Evolutionary conservation across 202 grass and related monocot genomes (phyloP).

Genomic region (Thinopyrum obtusiflorum): DNA sequence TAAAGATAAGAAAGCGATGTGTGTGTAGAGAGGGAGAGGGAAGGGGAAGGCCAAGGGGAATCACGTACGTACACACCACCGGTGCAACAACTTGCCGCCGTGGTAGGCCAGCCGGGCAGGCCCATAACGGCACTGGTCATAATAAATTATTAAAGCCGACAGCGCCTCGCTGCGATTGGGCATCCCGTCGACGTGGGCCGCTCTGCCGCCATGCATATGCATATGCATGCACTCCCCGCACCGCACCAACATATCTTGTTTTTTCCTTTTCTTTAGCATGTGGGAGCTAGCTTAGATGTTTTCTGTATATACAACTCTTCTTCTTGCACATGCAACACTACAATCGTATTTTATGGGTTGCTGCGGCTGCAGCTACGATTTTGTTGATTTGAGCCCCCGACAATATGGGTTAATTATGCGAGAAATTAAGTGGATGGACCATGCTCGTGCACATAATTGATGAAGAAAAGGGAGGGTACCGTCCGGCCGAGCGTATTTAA

Average conservation of each 20-base stretch:
- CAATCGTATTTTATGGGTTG: too few species aligned
- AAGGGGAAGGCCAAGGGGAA: not conserved
- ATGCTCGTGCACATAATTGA: not conserved
- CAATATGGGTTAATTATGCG: not conserved
- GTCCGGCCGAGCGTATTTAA: not conserved
- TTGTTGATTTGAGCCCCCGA: not conserved
- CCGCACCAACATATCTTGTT: not conserved
- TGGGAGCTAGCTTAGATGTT: not conserved
- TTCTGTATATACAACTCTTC: not conserved
- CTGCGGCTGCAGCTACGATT: too few species aligned
- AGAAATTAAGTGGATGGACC: not conserved
- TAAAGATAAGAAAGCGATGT: conserved; percentile 51
- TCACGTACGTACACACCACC: conserved; percentile 33
- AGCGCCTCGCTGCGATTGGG: not conserved
- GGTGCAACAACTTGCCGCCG: conserved; percentile 47
- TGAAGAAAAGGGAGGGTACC: not conserved
- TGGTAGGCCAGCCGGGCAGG: conserved; percentile 41
- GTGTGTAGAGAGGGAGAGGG: not conserved
- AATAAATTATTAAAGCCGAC: conserved; percentile 65
- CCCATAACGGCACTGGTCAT: conserved; percentile 37
- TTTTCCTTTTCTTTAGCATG: not conserved
- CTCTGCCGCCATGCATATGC: conserved; percentile 37
- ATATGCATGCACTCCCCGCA: too few species aligned
- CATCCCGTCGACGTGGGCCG: conserved; percentile 42
- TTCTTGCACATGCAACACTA: not conserved